A percentile compares a stretch with the other conserved stretches of the same genome.
Evolutionary conservation across 305 asterid genomes (phyloP).

Genomic region (Rubia balearica): DNA sequence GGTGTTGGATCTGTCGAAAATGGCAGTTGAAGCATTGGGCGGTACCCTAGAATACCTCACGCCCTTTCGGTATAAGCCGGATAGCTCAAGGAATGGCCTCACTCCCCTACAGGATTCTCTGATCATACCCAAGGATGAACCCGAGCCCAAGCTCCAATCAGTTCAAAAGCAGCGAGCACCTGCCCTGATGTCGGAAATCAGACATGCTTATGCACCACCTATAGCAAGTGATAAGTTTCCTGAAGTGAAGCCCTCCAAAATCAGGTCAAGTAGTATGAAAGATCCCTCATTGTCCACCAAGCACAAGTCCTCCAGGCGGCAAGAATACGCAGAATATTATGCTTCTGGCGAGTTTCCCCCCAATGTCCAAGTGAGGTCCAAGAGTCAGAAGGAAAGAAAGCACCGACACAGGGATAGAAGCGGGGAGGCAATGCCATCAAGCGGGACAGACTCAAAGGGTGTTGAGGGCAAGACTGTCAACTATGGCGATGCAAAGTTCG

Average conservation of each 20-base stretch:
- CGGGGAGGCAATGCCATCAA: slow-evolving; percentile 41
- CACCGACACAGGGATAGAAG: slow-evolving; percentile 56
- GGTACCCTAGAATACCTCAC: slow-evolving; percentile 35
- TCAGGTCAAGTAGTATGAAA: slow-evolving; percentile 45
- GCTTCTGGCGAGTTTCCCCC: slow-evolving; percentile 57
- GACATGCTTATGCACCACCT: slow-evolving; percentile 43
- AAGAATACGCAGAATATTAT: slow-evolving; percentile 65
- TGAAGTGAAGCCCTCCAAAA: slow-evolving; percentile 56
- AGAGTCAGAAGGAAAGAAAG: slow-evolving; percentile 78
- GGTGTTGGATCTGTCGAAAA: slow-evolving; percentile 53
- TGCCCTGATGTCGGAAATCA: slow-evolving; percentile 48
- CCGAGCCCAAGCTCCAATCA: slow-evolving; percentile 35
- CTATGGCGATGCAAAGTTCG: slow-evolving; percentile 49
- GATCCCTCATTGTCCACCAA: slow-evolving; percentile 60
- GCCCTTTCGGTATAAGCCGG: slow-evolving; percentile 35
- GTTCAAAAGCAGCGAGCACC: slow-evolving; percentile 60
- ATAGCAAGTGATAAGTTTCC: slow-evolving; percentile 36
- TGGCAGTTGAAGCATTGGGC: slow-evolving; percentile 50
- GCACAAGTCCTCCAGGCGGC: slow-evolving; percentile 79
- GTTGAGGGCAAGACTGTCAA: slow-evolving; percentile 43
- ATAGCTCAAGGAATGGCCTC: slow-evolving; percentile 41
- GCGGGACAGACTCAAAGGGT: slow-evolving; percentile 47
- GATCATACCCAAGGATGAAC: slow-evolving; percentile 79
- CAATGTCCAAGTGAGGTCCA: slow-evolving; percentile 45
- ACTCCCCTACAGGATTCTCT: slow-evolving; percentile 80